phyloP scores from a whole-genome alignment of 2,329 filamentous ascomycete genomes.

The Verticillium albo-atrum region DNA sequence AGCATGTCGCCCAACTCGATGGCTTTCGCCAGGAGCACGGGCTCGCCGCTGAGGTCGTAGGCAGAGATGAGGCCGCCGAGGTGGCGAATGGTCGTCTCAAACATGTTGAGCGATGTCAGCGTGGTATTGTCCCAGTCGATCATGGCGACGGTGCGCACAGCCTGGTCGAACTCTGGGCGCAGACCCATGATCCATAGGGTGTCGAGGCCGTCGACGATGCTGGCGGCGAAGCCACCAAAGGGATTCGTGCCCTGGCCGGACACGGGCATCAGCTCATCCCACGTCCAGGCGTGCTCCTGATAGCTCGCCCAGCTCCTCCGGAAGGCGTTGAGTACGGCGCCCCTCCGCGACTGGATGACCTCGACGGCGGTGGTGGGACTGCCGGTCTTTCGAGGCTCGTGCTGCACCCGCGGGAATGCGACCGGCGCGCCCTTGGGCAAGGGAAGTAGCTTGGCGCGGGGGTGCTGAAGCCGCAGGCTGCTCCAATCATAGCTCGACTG shows the following conservation, averaged over 20 bases:
- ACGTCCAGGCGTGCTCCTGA: constrained; percentile 49
- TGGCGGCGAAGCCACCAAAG: constrained; percentile 54
- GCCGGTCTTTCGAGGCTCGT: constrained; percentile 7
- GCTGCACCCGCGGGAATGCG: constrained; percentile 18
- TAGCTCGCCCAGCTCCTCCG: constrained; percentile 47
- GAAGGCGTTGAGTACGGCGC: constrained; percentile 33
- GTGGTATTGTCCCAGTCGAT: constrained; percentile 52
- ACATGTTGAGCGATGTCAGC: constrained; percentile 46
- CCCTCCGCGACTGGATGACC: constrained; percentile 26
- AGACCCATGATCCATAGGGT: constrained; percentile 57
- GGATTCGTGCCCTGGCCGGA: constrained; percentile 39
- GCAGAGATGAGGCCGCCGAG: constrained; percentile 48
- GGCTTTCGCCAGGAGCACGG: constrained; percentile 43
- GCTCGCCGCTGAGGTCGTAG: constrained; percentile 45
- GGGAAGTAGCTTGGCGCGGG: constrained; percentile 22
- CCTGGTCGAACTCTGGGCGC: constrained; percentile 48
- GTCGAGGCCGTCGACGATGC: constrained; percentile 55
- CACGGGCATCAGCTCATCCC: constrained; percentile 51
- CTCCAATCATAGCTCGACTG: constrained; percentile 31
- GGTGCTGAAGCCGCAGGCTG: constrained; percentile 24
- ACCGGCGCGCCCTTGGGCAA: constrained; percentile 29
- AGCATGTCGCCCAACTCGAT: constrained; percentile 50
- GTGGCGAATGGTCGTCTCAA: constrained; percentile 58
- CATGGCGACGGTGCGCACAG: constrained; percentile 41
- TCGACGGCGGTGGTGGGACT: constrained; percentile 7